Conservation (phyloP, 371 early-diverging fungal species). For the Globomyces sp. region DNA sequence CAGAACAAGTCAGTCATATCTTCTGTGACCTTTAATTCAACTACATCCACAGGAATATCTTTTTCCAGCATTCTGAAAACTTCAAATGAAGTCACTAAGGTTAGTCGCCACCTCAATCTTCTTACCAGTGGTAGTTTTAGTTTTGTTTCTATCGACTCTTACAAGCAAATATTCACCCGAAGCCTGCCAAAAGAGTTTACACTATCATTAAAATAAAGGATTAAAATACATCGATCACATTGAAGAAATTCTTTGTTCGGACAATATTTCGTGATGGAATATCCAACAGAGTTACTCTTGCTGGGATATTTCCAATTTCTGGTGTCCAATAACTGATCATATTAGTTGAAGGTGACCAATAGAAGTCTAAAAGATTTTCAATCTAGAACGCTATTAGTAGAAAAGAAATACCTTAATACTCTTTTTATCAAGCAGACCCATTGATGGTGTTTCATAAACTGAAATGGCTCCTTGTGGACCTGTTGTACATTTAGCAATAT, state of each 20-base stretch:
- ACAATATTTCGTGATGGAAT: conserved; percentile 81
- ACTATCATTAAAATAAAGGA: conserved; percentile 34
- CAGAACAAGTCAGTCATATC: conserved; percentile 75
- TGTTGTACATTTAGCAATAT: conserved; percentile 86
- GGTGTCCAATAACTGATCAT: conserved; percentile 94
- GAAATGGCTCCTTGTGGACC: conserved; percentile 68
- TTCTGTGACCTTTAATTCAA: conserved; percentile 72
- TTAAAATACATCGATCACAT: conserved; percentile 66
- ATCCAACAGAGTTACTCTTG: conserved; percentile 85
- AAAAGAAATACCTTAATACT: conserved; percentile 61
- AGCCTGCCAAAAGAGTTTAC: conserved; percentile 91
- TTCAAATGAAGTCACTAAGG: conserved; percentile 78
- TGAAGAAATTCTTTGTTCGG: conserved; percentile 96
- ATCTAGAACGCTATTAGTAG: conserved; percentile 34
- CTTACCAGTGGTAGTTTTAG: conserved; percentile 74
- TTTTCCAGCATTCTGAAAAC: conserved; percentile 90
- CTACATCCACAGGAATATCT: conserved; percentile 91
- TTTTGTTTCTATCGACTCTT: conserved; percentile 90
- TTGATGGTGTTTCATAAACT: conserved; percentile 88
- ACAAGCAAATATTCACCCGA: conserved; percentile 88
- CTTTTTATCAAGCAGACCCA: conserved; percentile 94
- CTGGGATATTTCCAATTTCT: conserved; percentile 92
- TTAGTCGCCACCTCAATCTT: no score
- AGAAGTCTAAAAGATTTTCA: conserved; percentile 84
- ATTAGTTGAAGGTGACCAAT: conserved; percentile 83